Percentiles rank a stretch among this genome's conserved stretches.
Evolutionary conservation across 805 yeast species (phyloP).

Genomic region (Myxozyma vanderwaltii): DNA sequence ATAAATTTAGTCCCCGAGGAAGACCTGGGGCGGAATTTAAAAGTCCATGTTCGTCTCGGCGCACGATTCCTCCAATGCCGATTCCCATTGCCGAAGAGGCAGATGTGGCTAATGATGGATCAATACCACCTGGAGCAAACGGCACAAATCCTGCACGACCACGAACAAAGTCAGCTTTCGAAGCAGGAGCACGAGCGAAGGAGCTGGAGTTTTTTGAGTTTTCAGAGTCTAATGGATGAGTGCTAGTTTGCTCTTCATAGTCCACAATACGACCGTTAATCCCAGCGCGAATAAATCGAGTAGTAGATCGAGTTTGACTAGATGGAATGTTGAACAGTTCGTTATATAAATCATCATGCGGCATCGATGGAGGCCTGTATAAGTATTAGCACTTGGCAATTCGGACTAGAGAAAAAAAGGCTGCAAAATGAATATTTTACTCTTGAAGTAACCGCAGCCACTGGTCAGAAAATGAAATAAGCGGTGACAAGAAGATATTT

Average conservation of each 20-base stretch:
- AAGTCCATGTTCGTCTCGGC: constrained; percentile 71
- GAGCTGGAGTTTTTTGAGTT: constrained; percentile 73
- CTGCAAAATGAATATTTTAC: neutral
- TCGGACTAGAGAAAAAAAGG: neutral
- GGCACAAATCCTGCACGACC: constrained; percentile 81
- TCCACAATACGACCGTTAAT: constrained; percentile 67
- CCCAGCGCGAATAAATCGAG: constrained; percentile 73
- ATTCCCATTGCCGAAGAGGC: constrained; percentile 33
- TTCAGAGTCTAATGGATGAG: constrained; percentile 49
- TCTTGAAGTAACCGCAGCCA: constrained; percentile 70
- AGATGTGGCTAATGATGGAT: constrained; percentile 38
- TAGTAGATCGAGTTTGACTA: constrained; percentile 61
- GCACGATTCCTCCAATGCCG: constrained; percentile 46
- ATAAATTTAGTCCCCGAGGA: constrained; percentile 61
- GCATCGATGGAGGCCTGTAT: constrained; percentile 36
- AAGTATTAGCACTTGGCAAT: neutral
- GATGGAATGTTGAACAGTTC: constrained; percentile 61
- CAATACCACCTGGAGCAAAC: constrained; percentile 89
- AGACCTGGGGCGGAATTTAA: constrained; percentile 85
- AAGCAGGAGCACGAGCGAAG: constrained; percentile 57
- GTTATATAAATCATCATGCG: constrained; percentile 46
- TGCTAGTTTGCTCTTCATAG: constrained; percentile 61
- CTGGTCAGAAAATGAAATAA: constrained; percentile 64
- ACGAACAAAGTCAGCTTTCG: constrained; percentile 60
- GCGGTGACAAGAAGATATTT: constrained; percentile 61